A percentile compares a stretch with the other conserved stretches of the same genome.
Conservation (phyloP, 768 basidiomycete genomes). For the Kwoniella dendrophila region DNA sequence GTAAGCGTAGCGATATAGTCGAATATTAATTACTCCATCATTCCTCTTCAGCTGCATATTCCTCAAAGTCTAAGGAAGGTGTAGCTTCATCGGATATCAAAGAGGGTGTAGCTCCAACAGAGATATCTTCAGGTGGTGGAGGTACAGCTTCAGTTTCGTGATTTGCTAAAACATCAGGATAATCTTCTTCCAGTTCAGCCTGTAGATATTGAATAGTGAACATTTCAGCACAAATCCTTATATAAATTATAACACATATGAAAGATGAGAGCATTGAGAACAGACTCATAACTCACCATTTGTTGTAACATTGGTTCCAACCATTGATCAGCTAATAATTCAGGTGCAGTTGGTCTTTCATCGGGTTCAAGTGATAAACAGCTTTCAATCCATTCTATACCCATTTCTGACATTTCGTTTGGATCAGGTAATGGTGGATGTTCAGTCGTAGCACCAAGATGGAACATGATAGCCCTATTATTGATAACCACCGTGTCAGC, state of each 20-base stretch:
- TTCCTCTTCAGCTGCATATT: not conserved
- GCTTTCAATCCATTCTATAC: constrained; percentile 89
- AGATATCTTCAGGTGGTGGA: constrained; percentile 15
- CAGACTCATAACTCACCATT: constrained; percentile 21
- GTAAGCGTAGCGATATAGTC: not conserved
- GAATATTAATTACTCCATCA: not conserved
- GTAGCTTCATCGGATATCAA: constrained; percentile 9
- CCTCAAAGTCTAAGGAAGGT: not conserved
- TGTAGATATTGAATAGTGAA: not conserved
- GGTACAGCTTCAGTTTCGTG: constrained; percentile 16
- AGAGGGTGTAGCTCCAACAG: constrained; percentile 8
- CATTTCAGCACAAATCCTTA: not conserved
- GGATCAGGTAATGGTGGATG: constrained; percentile 93
- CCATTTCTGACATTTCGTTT: constrained; percentile 80
- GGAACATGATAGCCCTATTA: constrained; percentile 98
- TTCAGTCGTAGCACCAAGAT: constrained; percentile 93
- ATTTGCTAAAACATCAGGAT: constrained; percentile 13
- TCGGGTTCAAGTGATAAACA: constrained; percentile 87
- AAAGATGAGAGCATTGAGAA: not conserved
- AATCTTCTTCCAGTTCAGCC: constrained; percentile 19
- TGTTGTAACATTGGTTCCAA: constrained; percentile 36
- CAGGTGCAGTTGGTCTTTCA: constrained; percentile 76
- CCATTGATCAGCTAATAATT: constrained; percentile 87
- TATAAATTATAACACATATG: not conserved
- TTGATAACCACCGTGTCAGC: not conserved